Base-by-base conservation (phyloP, 768 basidiomycete genomes). In the Lactarius sp. region DNA sequence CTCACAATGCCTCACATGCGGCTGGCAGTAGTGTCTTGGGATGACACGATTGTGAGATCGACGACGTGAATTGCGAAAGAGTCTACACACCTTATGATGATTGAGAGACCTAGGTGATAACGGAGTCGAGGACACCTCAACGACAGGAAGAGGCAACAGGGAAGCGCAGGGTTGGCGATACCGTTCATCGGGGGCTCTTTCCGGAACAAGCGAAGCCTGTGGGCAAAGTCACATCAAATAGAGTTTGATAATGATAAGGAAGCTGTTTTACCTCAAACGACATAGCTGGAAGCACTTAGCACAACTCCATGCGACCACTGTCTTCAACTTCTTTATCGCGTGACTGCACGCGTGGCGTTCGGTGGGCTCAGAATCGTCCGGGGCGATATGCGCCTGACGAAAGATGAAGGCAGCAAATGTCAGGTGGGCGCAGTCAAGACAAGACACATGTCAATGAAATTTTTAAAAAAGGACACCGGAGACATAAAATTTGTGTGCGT, bases 241-340 rank as follows among this genome's bases (percentile, higher is more conserved):
- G 59, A 36, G 44, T 37, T 47, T 18, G 53, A 54, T 16, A 39
- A 44, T 31, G 62, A 64, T 64, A 64, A 64, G 57, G 22, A n/a
- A 53, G 37, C 33, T 16, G 34, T 54, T 57, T 1, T 7, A 63
- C 62, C 44, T n/a, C 62, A 12, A 16, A 31, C n/a, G 50, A 62
- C 6, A 34, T 10, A 44, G 51, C 16, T 47, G 33, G 27, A 47
- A 37, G 42, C 7, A 53, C 44, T 37, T 22, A 52, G 39, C 16
- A 33, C 41, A 36, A n/a, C n/a, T n/a, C n/a, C n/a, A n/a, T n/a
- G n/a, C n/a, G n/a, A n/a, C n/a, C n/a, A n/a, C n/a, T n/a, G n/a
- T n/a, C 58, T 37, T 54, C 39, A 6, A 33, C 13, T 16, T 53
- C 36, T 36, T 46, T 42, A 49, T 64, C 57, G 41, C 34, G 59